These are phyloP conservation scores for Pisolithus microcarpus DNA, from an alignment of 768 basidiomycete genomes.

Conservation along the genomic window DNA sequence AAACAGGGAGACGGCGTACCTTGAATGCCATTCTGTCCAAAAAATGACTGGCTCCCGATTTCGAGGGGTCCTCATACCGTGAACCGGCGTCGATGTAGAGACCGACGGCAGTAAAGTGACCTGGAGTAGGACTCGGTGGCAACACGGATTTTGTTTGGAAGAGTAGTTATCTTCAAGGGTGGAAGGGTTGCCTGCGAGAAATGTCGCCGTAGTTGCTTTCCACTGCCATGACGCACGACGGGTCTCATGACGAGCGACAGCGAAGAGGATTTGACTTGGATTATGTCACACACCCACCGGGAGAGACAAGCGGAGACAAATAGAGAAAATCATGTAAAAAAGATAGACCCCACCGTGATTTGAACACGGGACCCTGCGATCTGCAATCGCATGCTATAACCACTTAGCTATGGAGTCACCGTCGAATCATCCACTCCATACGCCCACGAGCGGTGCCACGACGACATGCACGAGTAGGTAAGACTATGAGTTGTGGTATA, in stretches of 20 bases:
- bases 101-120: slow-evolving; percentile 91
- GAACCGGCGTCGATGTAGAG: slow-evolving; percentile 92
- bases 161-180: slow-evolving; percentile 64
- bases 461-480: neutral
- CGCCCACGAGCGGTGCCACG: too few species aligned
- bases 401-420: slow-evolving; percentile 35
- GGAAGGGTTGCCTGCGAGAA: slow-evolving; percentile 23
- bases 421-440: too few species aligned
- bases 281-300: neutral
- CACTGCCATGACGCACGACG: slow-evolving; percentile 32
- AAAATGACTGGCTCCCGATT: slow-evolving; percentile 83
- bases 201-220: slow-evolving; percentile 14
- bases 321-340: slow-evolving; percentile 5
- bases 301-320: slow-evolving; percentile 3
- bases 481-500: neutral
- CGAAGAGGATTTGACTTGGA: slow-evolving; percentile 1
- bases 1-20: slow-evolving; percentile 35
- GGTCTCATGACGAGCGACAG: slow-evolving; percentile 33
- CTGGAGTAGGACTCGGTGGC: slow-evolving; percentile 86
- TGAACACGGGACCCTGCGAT: slow-evolving; percentile 53
- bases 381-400: slow-evolving; percentile 55
- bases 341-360: slow-evolving; percentile 44
- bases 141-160: slow-evolving; percentile 87
- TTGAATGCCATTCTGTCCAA: slow-evolving; percentile 96
- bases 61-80: slow-evolving; percentile 71